Base-by-base conservation (phyloP, 2,329 filamentous ascomycete species). In the Tolypocladium guangdongense region DNA sequence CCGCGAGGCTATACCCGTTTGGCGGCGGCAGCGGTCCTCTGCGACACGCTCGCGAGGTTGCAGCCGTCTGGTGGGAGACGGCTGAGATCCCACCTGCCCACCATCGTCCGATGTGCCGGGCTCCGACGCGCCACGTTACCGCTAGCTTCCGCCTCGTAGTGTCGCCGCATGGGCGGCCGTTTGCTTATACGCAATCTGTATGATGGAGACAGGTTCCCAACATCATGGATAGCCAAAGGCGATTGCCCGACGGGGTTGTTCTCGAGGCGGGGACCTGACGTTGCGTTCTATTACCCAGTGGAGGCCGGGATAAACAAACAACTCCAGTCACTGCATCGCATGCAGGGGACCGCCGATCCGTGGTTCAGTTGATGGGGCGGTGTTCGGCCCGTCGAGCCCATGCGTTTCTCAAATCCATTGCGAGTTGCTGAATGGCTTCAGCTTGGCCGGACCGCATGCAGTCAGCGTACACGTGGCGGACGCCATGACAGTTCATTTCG, bases 1-100 rank as follows among this genome's bases (percentile, higher is more conserved):
- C 56, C 14, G 74, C 77, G 52, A 72, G 63, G 55, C 78, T 77
- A 58, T 78, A 78, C 1, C 75, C 75, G 0, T 66, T 68, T 67
- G 61, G 4, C 63, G 67, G 0, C 69, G 24, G 24, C 24, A 1
- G 41, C 41, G 20, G 24, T 45, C 41, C 24, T 11, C n/a, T 45
- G 6, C 41, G 22, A 22, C 41, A 45, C 66, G 30, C 67, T 68
- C n/a, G n/a, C n/a, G 3, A 68, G 51, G 22, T 63, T 67, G 52
- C 66, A 68, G 45, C 66, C 59, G 2, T 64, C 59, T 45, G 41
- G 24, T 45, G 41, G 16, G 41, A 45, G 24, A 45, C 7, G 24
- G 41, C 41, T 18, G 41, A 45, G 41, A n/a, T 45, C 4, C 41
- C 14, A 30, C 7, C 7, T 7, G 41, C 14, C 41, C 41, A 45